Evolutionary conservation across 2,329 filamentous ascomycete genomes (phyloP).

Genomic region (Trichophyton simii): DNA sequence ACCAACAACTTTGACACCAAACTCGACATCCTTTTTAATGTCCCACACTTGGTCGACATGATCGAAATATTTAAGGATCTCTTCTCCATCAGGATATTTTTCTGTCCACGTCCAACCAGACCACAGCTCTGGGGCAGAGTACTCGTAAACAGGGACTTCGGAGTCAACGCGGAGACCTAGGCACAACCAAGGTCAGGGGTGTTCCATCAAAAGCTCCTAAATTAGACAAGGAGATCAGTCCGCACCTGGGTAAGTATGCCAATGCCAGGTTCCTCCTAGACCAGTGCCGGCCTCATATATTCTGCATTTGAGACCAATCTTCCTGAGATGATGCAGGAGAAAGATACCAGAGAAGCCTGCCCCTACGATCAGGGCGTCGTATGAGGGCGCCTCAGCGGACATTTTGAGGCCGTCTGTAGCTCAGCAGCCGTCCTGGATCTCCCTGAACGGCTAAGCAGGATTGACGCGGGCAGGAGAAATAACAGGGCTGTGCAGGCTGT

Average conservation of each 20-base stretch:
- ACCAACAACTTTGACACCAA: constrained; percentile 32
- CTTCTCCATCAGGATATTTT: constrained; percentile 21
- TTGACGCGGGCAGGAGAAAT: not conserved
- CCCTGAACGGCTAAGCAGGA: not conserved
- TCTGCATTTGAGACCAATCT: constrained; percentile 37
- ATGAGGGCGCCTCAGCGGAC: not conserved
- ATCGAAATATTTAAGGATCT: constrained; percentile 37
- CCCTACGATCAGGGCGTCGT: constrained; percentile 21
- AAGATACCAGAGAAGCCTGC: constrained; percentile 34
- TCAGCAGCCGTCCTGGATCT: not conserved
- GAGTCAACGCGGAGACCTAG: constrained; percentile 39
- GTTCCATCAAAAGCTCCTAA: not conserved
- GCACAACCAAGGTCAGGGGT: constrained; percentile 20
- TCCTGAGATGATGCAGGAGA: constrained; percentile 41
- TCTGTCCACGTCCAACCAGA: constrained; percentile 35
- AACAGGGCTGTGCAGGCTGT: not conserved
- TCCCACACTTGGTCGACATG: constrained; percentile 35
- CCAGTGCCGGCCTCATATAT: constrained; percentile 44
- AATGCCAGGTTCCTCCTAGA: constrained; percentile 44
- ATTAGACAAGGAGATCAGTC: not conserved
- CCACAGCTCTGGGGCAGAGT: constrained; percentile 39
- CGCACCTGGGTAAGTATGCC: constrained; percentile 44
- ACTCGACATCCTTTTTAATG: constrained; percentile 35
- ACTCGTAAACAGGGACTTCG: constrained; percentile 43
- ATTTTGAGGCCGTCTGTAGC: not conserved